A percentile compares a stretch with the other conserved stretches of the same genome.
Evolutionary conservation across 345 rosid genomes (phyloP).

Genomic region (Lumnitzera littorea): DNA sequence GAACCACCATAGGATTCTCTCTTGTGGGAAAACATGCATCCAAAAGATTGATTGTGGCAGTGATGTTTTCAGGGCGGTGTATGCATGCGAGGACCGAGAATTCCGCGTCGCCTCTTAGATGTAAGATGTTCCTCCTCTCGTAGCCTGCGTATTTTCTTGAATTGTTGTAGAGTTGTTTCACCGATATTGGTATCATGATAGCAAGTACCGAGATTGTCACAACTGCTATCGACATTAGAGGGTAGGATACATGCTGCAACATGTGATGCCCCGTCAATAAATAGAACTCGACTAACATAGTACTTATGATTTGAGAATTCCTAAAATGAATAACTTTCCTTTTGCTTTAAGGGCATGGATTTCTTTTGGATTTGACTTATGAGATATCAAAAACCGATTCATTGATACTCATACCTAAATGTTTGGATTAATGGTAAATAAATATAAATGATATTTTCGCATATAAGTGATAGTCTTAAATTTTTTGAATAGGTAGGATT

Average conservation of each 20-base stretch:
- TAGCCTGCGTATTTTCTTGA: constrained; percentile 48
- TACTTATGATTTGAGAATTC: too few relatives aligned
- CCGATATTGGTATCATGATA: constrained; percentile 27
- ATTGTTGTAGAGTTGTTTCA: constrained; percentile 38
- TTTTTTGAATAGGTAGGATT: too few relatives aligned
- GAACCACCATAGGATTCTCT: constrained; percentile 27
- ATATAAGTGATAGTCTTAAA: too few relatives aligned
- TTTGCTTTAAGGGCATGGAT: too few relatives aligned
- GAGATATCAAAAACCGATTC: too few relatives aligned
- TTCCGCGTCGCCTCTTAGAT: constrained; percentile 20
- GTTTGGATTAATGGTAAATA: too few relatives aligned
- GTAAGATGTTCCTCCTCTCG: constrained; percentile 30
- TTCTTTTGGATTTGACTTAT: too few relatives aligned
- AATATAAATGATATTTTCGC: too few relatives aligned
- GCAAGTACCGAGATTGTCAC: constrained; percentile 9
- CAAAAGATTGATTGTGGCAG: constrained; percentile 24
- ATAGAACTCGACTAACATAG: too few relatives aligned
- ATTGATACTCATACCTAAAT: too few relatives aligned
- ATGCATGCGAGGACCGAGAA: constrained; percentile 44
- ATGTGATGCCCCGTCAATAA: too few relatives aligned
- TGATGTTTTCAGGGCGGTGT: constrained; percentile 37
- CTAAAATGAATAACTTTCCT: too few relatives aligned
- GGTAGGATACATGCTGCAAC: neutral
- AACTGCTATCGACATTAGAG: neutral
- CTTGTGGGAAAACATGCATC: constrained; percentile 20